Evolutionary conservation across 2,329 filamentous ascomycete genomes (phyloP), one percentile per base, ranked within the genome.

Genomic region (Endoconidiophora laricicola): DNA sequence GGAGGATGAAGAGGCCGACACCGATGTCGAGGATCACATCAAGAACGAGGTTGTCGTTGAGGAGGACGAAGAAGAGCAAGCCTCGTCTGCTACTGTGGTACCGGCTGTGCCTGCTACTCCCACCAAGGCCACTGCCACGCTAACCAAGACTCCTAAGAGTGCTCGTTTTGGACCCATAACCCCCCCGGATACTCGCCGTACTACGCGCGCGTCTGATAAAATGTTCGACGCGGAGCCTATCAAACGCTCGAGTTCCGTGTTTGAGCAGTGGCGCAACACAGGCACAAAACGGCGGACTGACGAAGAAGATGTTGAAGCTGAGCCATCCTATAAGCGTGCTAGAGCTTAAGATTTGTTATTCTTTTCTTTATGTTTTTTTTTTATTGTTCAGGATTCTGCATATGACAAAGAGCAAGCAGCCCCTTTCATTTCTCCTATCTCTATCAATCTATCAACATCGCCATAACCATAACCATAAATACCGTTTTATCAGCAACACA

Each of bases 141-240:
- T 26, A 37, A 23, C 33, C 10, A 46, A 59, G 53, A 80, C 76
- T 0, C 78, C 78, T 14, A 66, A 71, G 46, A 72, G 72, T 9
- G 72, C 73, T 48, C 69, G 68, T 55, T 75, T 72, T 55, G 70
- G 69, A 3, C 77, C 77, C 0, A 69, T 69, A 2, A 78, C 80
- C 3, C 79, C 81, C 16, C 79, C 81, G 5, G 72, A 74, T 36
- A 81, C 78, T 3, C 68, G 66, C 49, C 73, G 79, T 56, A 67
- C 72, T 12, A 82, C 76, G 12, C 73, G 80, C 44, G 70, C 71
- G 10, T 60, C 66, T 43, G 70, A 71, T 58, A 76, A 73, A 65
- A 66, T 72, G 49, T 56, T 60, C 26, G 64, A 65, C 3, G 65
- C 66, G 10, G 55, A 69, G 55, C 76, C 79, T 52, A 76, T 75